Evolutionary conservation across 2,329 filamentous ascomycete genomes (phyloP).

Genomic region (Botrytis paeoniae): DNA sequence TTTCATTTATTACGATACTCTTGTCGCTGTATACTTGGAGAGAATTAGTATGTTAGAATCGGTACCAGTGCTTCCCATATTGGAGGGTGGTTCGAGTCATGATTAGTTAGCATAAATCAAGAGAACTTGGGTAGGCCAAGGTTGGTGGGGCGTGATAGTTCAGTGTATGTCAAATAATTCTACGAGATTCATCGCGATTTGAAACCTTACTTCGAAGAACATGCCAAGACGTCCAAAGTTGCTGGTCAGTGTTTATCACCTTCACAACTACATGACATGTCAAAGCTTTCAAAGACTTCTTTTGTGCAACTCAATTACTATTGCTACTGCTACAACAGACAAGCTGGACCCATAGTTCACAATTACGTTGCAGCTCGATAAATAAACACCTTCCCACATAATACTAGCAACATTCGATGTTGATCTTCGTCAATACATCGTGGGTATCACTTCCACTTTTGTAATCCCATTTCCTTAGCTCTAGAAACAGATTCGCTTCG

Average conservation of each 20-base stretch:
- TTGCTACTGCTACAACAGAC: not conserved
- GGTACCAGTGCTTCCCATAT: not conserved
- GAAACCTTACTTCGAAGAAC: not conserved
- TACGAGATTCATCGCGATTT: not conserved
- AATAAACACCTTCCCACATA: not conserved
- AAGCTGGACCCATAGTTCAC: not conserved
- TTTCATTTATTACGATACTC: not conserved
- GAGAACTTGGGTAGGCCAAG: not conserved
- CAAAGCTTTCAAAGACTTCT: not conserved
- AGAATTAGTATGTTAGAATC: not conserved
- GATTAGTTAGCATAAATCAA: not conserved
- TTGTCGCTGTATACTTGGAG: not conserved
- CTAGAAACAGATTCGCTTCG: not conserved
- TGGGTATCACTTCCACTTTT: not conserved
- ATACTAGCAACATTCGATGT: not conserved
- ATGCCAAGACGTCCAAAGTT: not conserved
- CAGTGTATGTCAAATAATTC: not conserved
- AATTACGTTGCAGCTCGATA: not conserved
- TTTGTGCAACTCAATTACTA: not conserved
- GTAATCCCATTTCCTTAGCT: not conserved
- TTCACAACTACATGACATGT: not conserved
- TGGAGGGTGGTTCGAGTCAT: not conserved
- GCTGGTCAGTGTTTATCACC: not conserved
- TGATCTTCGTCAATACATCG: not conserved
- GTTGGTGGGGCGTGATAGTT: too few species aligned